phyloP scores from a whole-genome alignment of 2,329 filamentous ascomycete genomes.

The Bertia moriformis region DNA sequence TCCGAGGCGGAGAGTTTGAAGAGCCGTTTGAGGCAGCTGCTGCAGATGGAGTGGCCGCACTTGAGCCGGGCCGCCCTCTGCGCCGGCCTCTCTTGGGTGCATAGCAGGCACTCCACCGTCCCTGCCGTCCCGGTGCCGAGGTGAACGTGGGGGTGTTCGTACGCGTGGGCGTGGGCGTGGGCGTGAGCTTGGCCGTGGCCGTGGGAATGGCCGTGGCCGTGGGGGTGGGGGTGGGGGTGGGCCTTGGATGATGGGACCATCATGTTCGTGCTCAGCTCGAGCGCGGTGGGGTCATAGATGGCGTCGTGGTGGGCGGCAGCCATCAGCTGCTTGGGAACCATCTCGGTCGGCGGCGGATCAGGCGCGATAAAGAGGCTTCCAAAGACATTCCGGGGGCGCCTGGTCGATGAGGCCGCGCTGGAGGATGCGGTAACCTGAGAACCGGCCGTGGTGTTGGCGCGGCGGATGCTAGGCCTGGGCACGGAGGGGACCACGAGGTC shows the following conservation, averaged over 20 bases:
- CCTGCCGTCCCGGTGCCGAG: constrained; percentile 22
- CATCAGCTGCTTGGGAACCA: no score
- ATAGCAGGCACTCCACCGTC: constrained; percentile 60
- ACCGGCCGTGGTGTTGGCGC: constrained; percentile 5
- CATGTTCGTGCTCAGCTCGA: no score
- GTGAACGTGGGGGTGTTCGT: constrained; percentile 6
- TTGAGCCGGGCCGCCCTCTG: constrained; percentile 55
- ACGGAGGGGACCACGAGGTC: constrained; percentile 4
- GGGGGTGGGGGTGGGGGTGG: constrained; percentile 3
- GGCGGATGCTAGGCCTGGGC: constrained; percentile 2
- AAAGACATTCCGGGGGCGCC: background rate
- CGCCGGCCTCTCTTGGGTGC: constrained; percentile 51
- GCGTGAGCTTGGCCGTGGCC: constrained; percentile 8
- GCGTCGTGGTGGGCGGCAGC: no score
- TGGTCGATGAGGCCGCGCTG: background rate
- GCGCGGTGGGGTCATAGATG: no score
- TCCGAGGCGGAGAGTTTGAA: constrained; percentile 67
- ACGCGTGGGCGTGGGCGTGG: constrained; percentile 5
- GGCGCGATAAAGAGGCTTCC: background rate
- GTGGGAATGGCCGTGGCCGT: constrained; percentile 4
- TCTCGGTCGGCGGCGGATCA: background rate
- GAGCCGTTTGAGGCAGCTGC: constrained; percentile 56
- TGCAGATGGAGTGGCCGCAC: constrained; percentile 73
- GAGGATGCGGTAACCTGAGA: constrained; percentile 7
- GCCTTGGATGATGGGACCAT: constrained; percentile 4